Conservation (phyloP, 305 asterid species). For the Nicotiana rustica region DNA sequence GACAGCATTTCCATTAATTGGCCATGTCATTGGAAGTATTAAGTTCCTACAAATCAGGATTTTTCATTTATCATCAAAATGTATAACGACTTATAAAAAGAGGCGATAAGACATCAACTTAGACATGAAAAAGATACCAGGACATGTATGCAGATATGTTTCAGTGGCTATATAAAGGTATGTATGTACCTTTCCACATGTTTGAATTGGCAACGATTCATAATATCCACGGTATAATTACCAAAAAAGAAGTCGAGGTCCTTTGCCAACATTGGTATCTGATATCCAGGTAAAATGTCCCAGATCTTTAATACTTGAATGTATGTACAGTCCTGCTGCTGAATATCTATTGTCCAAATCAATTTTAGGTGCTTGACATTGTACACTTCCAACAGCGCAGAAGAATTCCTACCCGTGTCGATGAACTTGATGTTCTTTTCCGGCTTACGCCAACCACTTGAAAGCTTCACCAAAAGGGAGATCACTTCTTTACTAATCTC, state of each 20-base stretch:
- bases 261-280: background rate
- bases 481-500: conserved; percentile 14
- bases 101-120: background rate
- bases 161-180: background rate
- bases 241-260: conserved; percentile 1
- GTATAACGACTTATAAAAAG: background rate
- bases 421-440: background rate
- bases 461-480: background rate
- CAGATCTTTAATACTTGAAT: conserved; percentile 25
- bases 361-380: background rate
- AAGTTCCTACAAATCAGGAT: conserved; percentile 38
- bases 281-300: conserved; percentile 26
- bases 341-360: conserved; percentile 14
- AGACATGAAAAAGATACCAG: background rate
- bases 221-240: background rate
- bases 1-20: conserved; percentile 26
- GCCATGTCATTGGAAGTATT: conserved; percentile 48
- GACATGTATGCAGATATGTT: no score
- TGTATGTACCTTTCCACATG: conserved; percentile 13
- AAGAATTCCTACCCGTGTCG: background rate
- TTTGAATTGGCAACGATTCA: conserved; percentile 1
- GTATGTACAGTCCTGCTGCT: background rate
- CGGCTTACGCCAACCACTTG: no score
- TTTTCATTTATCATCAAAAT: background rate
- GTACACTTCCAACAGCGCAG: background rate